Percentiles rank a stretch among this genome's conserved stretches.
Evolutionary conservation across 2,329 filamentous ascomycete genomes (phyloP).

Genomic region (Sclerotinia trifoliorum): DNA sequence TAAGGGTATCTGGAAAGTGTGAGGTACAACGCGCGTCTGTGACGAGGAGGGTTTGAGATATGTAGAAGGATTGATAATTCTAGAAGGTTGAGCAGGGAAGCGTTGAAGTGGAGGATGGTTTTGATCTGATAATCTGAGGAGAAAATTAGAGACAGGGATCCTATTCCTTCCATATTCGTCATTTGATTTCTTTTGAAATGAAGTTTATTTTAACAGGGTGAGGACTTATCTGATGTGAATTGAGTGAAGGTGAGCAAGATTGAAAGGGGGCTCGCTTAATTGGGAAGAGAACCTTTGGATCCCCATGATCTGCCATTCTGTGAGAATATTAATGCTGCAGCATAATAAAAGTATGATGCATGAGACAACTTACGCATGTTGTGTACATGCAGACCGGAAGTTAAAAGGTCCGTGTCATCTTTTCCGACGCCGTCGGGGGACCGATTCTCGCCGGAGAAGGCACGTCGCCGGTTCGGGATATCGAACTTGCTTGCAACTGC

Average conservation of each 20-base stretch:
- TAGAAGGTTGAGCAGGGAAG: background rate
- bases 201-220: background rate
- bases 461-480: constrained; percentile 4
- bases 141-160: background rate
- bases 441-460: constrained; percentile 5
- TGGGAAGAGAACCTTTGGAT: background rate
- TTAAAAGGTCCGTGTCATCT: background rate
- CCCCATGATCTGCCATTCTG: background rate
- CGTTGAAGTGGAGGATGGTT: background rate
- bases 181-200: background rate
- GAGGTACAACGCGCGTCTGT: background rate
- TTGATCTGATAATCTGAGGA: background rate
- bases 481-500: constrained; percentile 12
- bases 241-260: background rate
- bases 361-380: background rate
- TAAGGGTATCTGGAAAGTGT: background rate
- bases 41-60: background rate
- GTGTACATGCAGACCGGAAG: constrained; percentile 8
- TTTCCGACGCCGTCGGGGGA: constrained; percentile 4
- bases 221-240: background rate
- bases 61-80: background rate
- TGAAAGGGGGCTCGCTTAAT: constrained; percentile 20
- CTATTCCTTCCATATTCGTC: background rate
- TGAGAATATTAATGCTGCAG: background rate
- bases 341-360: background rate